phyloP scores from a whole-genome alignment of 305 asterid genomes.

The Plantago coronopus region DNA sequence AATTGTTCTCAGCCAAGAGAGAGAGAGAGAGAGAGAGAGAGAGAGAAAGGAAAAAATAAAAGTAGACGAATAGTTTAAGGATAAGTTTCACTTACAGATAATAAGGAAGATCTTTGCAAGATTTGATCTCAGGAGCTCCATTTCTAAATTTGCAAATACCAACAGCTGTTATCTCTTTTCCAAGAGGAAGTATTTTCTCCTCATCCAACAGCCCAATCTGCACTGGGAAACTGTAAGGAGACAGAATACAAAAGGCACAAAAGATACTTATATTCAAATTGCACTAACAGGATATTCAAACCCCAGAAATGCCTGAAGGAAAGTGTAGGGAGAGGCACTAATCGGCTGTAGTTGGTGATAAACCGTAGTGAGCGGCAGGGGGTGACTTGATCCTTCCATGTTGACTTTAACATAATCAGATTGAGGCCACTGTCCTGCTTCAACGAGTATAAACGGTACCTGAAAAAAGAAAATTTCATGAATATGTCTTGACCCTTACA shows the following conservation, averaged over 20 bases:
- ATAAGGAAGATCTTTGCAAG: slow-evolving; percentile 76
- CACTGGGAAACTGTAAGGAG: slow-evolving; percentile 8
- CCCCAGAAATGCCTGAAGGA: slow-evolving; percentile 60
- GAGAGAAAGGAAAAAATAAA: too few species aligned
- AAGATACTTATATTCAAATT: slow-evolving; percentile 15
- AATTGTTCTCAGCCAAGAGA: neutral
- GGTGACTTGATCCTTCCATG: slow-evolving; percentile 84
- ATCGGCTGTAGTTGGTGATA: slow-evolving; percentile 69
- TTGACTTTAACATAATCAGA: slow-evolving; percentile 63
- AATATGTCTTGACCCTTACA: slow-evolving; percentile 1
- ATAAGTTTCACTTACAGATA: slow-evolving; percentile 58
- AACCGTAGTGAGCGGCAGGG: slow-evolving; percentile 68
- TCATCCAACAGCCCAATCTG: slow-evolving; percentile 87
- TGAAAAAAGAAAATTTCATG: slow-evolving; percentile 28
- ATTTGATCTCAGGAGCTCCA: slow-evolving; percentile 63
- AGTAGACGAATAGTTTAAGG: neutral
- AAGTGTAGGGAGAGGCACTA: slow-evolving; percentile 59
- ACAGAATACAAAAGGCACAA: slow-evolving; percentile 11
- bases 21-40: too few species aligned
- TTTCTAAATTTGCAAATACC: slow-evolving; percentile 61
- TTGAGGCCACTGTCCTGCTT: slow-evolving; percentile 49
- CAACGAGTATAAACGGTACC: slow-evolving; percentile 87
- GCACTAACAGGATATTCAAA: slow-evolving; percentile 63
- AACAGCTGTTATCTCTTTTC: slow-evolving; percentile 75
- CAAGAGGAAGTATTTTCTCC: slow-evolving; percentile 83